Base-by-base conservation (phyloP, 108 stramenopile genomes). In the Discostella stelligeroides region DNA sequence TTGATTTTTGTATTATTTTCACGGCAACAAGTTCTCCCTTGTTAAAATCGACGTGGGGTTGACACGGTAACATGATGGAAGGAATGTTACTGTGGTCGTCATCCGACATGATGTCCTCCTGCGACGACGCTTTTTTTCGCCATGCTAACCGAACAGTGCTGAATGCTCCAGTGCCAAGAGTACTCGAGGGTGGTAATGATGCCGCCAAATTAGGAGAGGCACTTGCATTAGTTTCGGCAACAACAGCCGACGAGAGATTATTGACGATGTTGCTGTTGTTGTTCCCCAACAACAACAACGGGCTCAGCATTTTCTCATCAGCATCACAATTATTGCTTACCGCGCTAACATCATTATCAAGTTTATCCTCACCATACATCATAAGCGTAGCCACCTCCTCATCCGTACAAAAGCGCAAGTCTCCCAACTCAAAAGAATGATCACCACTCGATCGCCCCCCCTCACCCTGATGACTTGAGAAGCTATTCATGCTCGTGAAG, bases 21-120 rank as follows among this genome's bases (percentile, higher is more conserved):
- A 95, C 91, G 4, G 94, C 94, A 9, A 92, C 90, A 7, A 89
- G 68, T 18, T 91, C 81, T 38, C 85, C 90, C 40, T 82, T 70
- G 12, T 41, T 63, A 40, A n/a, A 42, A 34, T 34, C 6, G 34
- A 6, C 5, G 34, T 34, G 3, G 34, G 34, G 34, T 34, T 5
- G 34, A 34, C 6, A 6, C 3, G 34, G 34, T 34, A n/a, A n/a
- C n/a, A n/a, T n/a, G n/a, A n/a, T n/a, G n/a, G n/a, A n/a, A n/a
- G n/a, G n/a, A n/a, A n/a, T n/a, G n/a, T n/a, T n/a, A n/a, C n/a
- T n/a, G n/a, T n/a, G n/a, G n/a, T n/a, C n/a, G n/a, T n/a, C n/a
- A n/a, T n/a, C n/a, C n/a, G n/a, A n/a, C n/a, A n/a, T n/a, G n/a
- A n/a, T n/a, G n/a, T n/a, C n/a, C n/a, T n/a, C n/a, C n/a, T n/a